Evolutionary conservation across 2,329 filamentous ascomycete genomes (phyloP), one percentile per base, ranked within the genome.

Genomic region (Fusarium torulosum): DNA sequence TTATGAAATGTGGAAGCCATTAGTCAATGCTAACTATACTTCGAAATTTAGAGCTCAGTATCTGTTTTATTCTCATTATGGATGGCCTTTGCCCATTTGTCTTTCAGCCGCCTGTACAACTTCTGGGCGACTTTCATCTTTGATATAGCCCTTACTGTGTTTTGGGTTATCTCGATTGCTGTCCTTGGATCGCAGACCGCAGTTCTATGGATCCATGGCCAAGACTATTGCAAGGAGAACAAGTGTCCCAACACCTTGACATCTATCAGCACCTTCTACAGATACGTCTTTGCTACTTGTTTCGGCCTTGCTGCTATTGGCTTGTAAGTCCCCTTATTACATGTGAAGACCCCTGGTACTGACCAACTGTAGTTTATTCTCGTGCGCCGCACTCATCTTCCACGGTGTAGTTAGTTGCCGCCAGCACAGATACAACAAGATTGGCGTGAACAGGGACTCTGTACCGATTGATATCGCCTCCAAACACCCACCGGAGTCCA

Each of bases 71-170:
- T 79, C 35, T 78, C 78, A 46, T 75, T 82, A 61, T 88, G 86
- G 76, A 76, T 81, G 50, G 72, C 86, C 13, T 75, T 82, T 17
- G 79, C 82, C n/a, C 76, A 80, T 41, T 78, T 76, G 37, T 77
- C 76, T 21, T 71, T 76, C 1, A 77, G 80, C n/a, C 73, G 74
- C 4, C 69, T 79, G 20, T 86, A 83, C 75, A 88, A 87, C 74
- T 84, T 84, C 75, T 86, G 84, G 81, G 82, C 83, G 25, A 78
- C 84, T 9, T 74, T 88, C 5, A 78, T 77, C 21, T 76, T 88
- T 37, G 85, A 88, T 64, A 79, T 84, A 20, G 79, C 84, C 57
- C 79, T 84, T 29, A 72, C 84, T 53, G 60, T 88, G 55, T 83
- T 88, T 74, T 88, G 85, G 86, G 75, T 85, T 35, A 68, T 76